Evolutionary conservation across 345 rosid genomes (phyloP).

Genomic region (Orychophragmus violaceus): DNA sequence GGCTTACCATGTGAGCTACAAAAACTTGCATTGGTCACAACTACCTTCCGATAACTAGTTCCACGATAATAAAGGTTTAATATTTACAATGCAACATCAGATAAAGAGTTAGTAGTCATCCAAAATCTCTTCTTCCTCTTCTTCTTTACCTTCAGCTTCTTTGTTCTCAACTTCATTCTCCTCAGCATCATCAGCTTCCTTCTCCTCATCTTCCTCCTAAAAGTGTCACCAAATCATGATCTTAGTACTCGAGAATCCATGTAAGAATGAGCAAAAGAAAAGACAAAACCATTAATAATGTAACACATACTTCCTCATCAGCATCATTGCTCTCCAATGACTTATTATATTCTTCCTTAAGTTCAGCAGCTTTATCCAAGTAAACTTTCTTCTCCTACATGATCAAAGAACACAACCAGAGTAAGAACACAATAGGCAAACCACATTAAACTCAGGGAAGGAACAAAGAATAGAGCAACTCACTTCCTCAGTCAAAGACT

Average conservation of each 20-base stretch:
- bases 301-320: constrained; percentile 36
- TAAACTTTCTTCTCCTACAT: constrained; percentile 73
- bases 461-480: constrained; percentile 18
- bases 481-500: constrained; percentile 67
- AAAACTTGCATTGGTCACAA: neutral
- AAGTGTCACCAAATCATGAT: constrained; percentile 3
- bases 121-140: constrained; percentile 32
- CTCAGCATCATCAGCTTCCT: constrained; percentile 7
- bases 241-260: neutral
- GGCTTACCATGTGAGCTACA: neutral
- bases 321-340: constrained; percentile 35
- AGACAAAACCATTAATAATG: neutral
- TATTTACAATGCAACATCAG: constrained; percentile 16
- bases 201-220: constrained; percentile 34
- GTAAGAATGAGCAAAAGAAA: neutral
- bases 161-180: constrained; percentile 35
- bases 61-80: neutral
- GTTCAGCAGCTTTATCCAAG: constrained; percentile 60
- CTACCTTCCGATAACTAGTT: constrained; percentile 1
- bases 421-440: too few species aligned
- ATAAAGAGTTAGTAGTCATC: constrained; percentile 37
- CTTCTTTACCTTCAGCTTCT: constrained; percentile 28
- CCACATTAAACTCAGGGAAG: neutral
- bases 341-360: constrained; percentile 56
- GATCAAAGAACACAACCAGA: neutral